Percentiles rank a stretch among this genome's conserved stretches.
Evolutionary conservation across 805 yeast genomes (phyloP).

Genomic region (Lipomyces anomalus): DNA sequence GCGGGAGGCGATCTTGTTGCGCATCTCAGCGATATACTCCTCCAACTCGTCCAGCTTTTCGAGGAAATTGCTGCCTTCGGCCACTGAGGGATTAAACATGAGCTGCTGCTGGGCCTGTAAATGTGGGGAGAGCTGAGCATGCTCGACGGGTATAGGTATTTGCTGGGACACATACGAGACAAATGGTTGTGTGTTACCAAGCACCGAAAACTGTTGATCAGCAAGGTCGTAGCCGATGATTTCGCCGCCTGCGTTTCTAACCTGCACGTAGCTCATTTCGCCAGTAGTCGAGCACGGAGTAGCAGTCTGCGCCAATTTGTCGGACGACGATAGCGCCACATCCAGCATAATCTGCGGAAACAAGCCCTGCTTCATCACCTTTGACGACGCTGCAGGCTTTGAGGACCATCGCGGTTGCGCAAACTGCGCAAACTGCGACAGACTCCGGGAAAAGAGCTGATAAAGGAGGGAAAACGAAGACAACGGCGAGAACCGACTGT

Average conservation of each 20-base stretch:
- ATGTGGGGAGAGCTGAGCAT: neutral
- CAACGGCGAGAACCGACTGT: too few relatives aligned
- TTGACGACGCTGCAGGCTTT: too few relatives aligned
- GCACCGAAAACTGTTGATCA: neutral
- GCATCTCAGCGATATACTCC: constrained; percentile 22
- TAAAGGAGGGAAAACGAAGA: too few relatives aligned
- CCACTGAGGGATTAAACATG: constrained; percentile 1
- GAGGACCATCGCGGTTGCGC: too few relatives aligned
- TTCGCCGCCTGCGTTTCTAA: constrained; percentile 22
- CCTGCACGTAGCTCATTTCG: constrained; percentile 12
- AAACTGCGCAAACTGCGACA: too few relatives aligned
- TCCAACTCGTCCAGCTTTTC: constrained; percentile 22
- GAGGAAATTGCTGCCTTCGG: constrained; percentile 15
- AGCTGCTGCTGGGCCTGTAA: neutral
- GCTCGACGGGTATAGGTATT: neutral
- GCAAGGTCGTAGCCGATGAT: constrained; percentile 19
- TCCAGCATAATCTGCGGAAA: constrained; percentile 21
- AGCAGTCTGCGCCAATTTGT: constrained; percentile 7
- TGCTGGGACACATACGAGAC: too few relatives aligned
- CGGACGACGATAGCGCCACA: constrained; percentile 14
- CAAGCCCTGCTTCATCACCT: too few relatives aligned
- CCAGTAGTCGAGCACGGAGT: constrained; percentile 23
- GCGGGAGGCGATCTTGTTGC: constrained; percentile 7
- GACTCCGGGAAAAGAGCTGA: too few relatives aligned
- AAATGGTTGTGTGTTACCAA: too few relatives aligned